Percentiles rank a stretch among this genome's conserved stretches.
These are phyloP conservation scores for Amanita inopinata DNA, from an alignment of 768 basidiomycete species.

Conservation along the genomic window DNA sequence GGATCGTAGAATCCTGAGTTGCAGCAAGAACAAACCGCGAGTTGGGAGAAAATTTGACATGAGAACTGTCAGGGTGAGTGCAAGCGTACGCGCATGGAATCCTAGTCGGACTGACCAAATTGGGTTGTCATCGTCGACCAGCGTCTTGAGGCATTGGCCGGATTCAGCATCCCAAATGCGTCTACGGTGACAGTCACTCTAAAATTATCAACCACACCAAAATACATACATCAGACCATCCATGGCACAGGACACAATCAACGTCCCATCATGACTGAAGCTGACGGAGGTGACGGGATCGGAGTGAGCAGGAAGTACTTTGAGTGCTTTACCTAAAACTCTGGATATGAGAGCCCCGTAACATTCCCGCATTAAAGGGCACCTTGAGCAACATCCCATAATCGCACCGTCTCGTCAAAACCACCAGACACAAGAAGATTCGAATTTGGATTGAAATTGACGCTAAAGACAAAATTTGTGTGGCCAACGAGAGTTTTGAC, in stretches of 20 bases:
- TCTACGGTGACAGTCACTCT: conserved; percentile 28
- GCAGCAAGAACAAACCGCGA: conserved; percentile 82
- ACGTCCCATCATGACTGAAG: conserved; percentile 91
- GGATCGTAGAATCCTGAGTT: conserved; percentile 90
- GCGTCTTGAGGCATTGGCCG: conserved; percentile 94
- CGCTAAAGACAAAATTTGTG: conserved; percentile 89
- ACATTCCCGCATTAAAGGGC: no score
- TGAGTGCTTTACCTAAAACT: conserved; percentile 80
- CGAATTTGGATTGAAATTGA: conserved; percentile 85
- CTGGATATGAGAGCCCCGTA: no score
- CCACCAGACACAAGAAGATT: conserved; percentile 90
- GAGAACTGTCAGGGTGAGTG: conserved; percentile 42
- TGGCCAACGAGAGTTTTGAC: conserved; percentile 73
- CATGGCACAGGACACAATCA: conserved; percentile 92
- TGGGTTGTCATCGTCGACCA: conserved; percentile 95
- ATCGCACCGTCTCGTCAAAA: conserved; percentile 89
- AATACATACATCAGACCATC: conserved; percentile 86
- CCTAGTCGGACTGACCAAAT: conserved; percentile 50
- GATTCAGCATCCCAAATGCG: conserved; percentile 97
- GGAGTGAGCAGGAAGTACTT: conserved; percentile 89
- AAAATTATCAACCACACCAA: not conserved
- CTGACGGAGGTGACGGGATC: conserved; percentile 93
- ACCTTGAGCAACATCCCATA: conserved; percentile 97
- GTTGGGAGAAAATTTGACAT: conserved; percentile 88
- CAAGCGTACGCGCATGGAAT: conserved; percentile 1